Conservation (phyloP, 164 flowering plant genomes). For the Vitis rupestris region DNA sequence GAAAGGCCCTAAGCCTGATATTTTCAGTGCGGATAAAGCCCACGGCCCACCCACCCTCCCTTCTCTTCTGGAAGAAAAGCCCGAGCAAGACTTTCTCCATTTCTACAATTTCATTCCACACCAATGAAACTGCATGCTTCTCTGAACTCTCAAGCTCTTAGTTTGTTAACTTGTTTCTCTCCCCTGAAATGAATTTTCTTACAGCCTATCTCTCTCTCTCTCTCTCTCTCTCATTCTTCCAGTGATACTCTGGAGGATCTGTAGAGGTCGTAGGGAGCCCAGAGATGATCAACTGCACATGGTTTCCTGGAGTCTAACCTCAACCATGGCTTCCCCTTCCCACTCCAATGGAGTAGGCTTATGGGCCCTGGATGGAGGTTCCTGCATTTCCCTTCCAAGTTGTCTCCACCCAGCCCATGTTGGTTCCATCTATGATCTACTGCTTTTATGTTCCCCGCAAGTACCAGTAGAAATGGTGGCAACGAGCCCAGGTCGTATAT, state of each 20-base stretch:
- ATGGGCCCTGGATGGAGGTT: conserved; percentile 61
- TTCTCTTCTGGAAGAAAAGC: too few relatives aligned
- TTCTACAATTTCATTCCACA: not conserved
- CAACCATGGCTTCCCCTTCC: conserved; percentile 69
- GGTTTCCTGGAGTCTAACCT: conserved; percentile 52
- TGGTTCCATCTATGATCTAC: conserved; percentile 68
- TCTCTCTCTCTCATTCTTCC: conserved; percentile 23
- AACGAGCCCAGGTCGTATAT: conserved; percentile 58
- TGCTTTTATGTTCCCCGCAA: conserved; percentile 52
- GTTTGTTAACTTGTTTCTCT: not conserved
- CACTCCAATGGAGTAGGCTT: conserved; percentile 72
- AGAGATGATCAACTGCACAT: conserved; percentile 50
- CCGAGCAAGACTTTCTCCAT: too few relatives aligned
- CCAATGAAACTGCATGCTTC: not conserved
- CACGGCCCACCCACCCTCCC: too few relatives aligned
- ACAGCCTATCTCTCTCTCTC: not conserved
- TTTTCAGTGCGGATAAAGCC: too few relatives aligned
- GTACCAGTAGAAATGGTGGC: conserved; percentile 60
- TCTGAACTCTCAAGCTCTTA: not conserved
- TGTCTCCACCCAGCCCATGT: conserved; percentile 67
- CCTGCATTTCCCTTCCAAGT: conserved; percentile 51
- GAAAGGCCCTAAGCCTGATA: too few relatives aligned
- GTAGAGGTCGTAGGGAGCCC: conserved; percentile 68
- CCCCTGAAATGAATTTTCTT: not conserved
- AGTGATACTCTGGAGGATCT: conserved; percentile 31